A percentile compares a stretch with the other conserved stretches of the same genome.
Evolutionary conservation across 192 early-diverging fungal species (phyloP).

Genomic region (Linnemannia schmuckeri): DNA sequence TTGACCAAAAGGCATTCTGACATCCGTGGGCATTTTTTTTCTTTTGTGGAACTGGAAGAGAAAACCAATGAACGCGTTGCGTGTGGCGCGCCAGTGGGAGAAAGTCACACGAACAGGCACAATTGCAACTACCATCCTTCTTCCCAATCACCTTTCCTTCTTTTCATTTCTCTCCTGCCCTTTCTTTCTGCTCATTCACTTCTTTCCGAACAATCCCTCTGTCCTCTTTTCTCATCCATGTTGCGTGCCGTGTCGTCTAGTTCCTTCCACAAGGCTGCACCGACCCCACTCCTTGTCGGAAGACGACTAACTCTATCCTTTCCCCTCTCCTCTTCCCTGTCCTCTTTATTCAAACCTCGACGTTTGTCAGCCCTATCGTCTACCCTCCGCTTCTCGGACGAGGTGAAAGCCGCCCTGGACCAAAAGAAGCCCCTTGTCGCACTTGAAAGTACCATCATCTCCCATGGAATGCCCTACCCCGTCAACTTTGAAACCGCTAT

Average conservation of each 20-base stretch:
- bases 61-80: background rate
- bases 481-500: slow-evolving; percentile 90
- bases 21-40: background rate
- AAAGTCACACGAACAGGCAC: background rate
- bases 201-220: background rate
- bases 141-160: background rate
- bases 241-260: background rate
- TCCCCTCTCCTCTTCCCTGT: background rate
- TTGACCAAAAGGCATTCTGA: background rate
- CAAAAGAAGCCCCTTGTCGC: slow-evolving; percentile 84
- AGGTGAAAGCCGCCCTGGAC: slow-evolving; percentile 72
- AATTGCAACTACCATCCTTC: background rate
- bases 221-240: background rate
- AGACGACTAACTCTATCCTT: background rate
- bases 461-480: slow-evolving; percentile 97
- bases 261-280: background rate
- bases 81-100: background rate
- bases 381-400: slow-evolving; percentile 39
- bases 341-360: background rate
- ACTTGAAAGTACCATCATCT: slow-evolving; percentile 95
- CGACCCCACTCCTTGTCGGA: background rate
- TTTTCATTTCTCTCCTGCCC: background rate
- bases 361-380: slow-evolving; percentile 10
- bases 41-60: background rate
- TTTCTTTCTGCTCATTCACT: background rate